These are phyloP conservation scores for Zizania latifolia DNA, from an alignment of 176 grass and related monocot genomes.

Conservation along the genomic window DNA sequence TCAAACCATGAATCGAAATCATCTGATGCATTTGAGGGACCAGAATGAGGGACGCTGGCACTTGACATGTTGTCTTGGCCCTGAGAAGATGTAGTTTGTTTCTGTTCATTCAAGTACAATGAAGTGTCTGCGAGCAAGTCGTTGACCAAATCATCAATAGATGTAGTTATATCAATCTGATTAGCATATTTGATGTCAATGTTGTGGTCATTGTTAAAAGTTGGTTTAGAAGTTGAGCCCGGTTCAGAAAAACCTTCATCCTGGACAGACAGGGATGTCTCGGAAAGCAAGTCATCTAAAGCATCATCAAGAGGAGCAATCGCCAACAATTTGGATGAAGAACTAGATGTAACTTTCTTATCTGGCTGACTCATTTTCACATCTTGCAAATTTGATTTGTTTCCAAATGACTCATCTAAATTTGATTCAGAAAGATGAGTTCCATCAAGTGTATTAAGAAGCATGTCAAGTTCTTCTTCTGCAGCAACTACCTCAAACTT, in stretches of 20 bases:
- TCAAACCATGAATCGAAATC: constrained; percentile 94
- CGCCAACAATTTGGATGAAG: background rate
- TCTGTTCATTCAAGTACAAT: constrained; percentile 31
- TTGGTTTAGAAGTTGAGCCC: constrained; percentile 5
- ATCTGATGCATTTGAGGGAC: constrained; percentile 24
- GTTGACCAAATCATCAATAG: constrained; percentile 42
- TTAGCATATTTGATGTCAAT: background rate
- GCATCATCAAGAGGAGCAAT: constrained; percentile 35
- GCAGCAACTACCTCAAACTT: constrained; percentile 38
- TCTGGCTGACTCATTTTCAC: background rate
- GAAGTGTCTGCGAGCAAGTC: constrained; percentile 38
- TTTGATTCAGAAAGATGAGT: constrained; percentile 45
- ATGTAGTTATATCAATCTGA: constrained; percentile 11
- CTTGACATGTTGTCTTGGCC: background rate
- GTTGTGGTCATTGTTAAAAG: background rate
- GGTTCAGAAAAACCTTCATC: constrained; percentile 10
- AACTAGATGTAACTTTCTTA: background rate
- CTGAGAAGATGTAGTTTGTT: background rate
- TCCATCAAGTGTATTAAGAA: constrained; percentile 52
- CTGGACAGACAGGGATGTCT: constrained; percentile 21
- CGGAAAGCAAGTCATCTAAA: constrained; percentile 67
- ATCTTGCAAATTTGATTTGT: background rate
- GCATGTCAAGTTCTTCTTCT: constrained; percentile 66
- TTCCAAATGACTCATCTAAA: constrained; percentile 8
- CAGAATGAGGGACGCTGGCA: constrained; percentile 8